Evolutionary conservation across 1,284 basidiomycete species (phyloP), one percentile per base, ranked within the genome.

Genomic region (Tilletia indica): DNA sequence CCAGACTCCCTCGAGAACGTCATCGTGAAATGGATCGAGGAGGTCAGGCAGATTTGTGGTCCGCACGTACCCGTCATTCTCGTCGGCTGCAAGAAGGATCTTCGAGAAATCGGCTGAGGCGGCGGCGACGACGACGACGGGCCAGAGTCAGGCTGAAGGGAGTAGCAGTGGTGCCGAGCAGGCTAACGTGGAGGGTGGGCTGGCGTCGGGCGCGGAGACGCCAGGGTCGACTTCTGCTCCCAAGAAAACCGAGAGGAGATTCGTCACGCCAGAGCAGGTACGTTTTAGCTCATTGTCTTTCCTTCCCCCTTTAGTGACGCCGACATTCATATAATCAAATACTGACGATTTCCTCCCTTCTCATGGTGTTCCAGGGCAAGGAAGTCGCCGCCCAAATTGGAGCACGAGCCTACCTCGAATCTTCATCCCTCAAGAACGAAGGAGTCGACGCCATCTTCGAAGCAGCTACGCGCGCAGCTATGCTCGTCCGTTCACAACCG

Each of bases 1-100:
- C 94, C 94, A 38, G 96, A 98, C 86, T 96, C 93, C 67, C 87
- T 98, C 73, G 96, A 98, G 78, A 98, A 98, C 86, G 95, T 98
- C 21, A 89, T 90, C 21, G 91, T 91, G 75, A 97, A 98, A 92
- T 98, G 96, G 96, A 97, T 95, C 85, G 80, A 82, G 67, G 79
- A 80, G 72, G 79, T 78, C 21, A 73, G 80, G 21, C 75, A 78
- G 71, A 81, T 82, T 68, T 83, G 80, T 63, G 80, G 78, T 0
- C 87, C 90, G 14, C 87, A 88, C 19, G 90, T 93, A 73, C 93
- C 93, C 70, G 90, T 94, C 86, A 91, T 95, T 83, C 90, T 96
- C 71, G 92, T 96, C 74, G 93, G 92, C 6, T 94, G 92, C 88
- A 96, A 96, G 88, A 94, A 82, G 78, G 82, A 83, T 72, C 86